phyloP scores from a whole-genome alignment of 306 rosid species.

The Cucumis hystrix region DNA sequence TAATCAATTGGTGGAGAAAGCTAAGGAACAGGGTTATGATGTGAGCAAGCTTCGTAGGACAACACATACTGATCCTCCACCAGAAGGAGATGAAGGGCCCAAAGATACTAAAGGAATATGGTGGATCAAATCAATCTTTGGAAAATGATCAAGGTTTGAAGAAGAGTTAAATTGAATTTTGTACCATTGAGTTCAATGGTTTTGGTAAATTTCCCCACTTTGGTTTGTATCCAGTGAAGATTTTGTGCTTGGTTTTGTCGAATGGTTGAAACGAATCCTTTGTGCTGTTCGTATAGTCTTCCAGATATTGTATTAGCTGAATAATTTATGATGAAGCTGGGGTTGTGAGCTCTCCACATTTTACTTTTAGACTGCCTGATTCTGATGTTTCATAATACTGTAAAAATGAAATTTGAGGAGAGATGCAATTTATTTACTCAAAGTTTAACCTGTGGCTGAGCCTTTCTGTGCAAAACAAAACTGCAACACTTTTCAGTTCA shows the following conservation, averaged over 20 bases:
- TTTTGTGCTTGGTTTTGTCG: not conserved
- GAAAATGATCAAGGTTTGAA: constrained; percentile 9
- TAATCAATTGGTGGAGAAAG: constrained; percentile 44
- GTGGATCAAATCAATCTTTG: constrained; percentile 55
- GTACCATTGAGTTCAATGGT: not conserved
- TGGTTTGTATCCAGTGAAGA: not conserved
- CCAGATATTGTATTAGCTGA: not conserved
- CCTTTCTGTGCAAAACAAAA: not conserved
- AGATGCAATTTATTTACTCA: not conserved
- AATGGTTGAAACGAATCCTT: not conserved
- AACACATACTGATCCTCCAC: constrained; percentile 38
- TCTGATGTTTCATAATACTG: not conserved
- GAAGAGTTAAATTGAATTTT: not conserved
- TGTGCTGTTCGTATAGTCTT: not conserved
- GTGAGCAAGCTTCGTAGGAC: constrained; percentile 64
- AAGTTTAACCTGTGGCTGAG: not conserved
- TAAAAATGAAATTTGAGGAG: not conserved
- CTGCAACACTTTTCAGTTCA: not conserved
- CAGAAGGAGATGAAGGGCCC: constrained; percentile 36
- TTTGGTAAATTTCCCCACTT: not conserved
- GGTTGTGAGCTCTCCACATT: not conserved
- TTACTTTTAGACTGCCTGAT: not conserved
- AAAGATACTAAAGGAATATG: constrained; percentile 52
- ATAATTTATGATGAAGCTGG: not conserved
- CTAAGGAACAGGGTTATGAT: constrained; percentile 55